Conservation (phyloP, 768 basidiomycete species). For the Suillus subalutaceus region DNA sequence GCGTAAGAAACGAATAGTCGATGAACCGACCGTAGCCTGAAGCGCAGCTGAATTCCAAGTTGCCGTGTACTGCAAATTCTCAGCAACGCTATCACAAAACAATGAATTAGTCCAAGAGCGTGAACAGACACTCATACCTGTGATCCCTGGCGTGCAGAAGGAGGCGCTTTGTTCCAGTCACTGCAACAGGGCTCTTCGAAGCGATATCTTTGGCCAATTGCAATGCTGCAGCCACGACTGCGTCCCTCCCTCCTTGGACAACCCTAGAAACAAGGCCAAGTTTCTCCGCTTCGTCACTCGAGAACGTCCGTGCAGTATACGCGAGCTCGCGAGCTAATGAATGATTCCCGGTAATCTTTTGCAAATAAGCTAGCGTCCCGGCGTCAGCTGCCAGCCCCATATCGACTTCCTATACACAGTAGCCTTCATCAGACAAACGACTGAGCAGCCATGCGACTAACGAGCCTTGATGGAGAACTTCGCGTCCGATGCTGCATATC, state of each 20-base stretch:
- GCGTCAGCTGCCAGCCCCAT: slow-evolving; percentile 88
- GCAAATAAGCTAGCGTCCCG: slow-evolving; percentile 81
- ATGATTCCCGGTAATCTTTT: slow-evolving; percentile 75
- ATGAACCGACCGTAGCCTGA: slow-evolving; percentile 46
- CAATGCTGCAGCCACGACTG: slow-evolving; percentile 70
- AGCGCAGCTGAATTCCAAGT: slow-evolving; percentile 59
- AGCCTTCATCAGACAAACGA: slow-evolving; percentile 8
- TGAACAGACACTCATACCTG: slow-evolving; percentile 45
- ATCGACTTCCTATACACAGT: slow-evolving; percentile 71
- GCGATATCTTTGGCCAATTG: slow-evolving; percentile 68
- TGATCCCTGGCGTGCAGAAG: slow-evolving; percentile 82
- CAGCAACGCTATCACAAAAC: slow-evolving; percentile 32
- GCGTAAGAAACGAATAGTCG: too few species aligned
- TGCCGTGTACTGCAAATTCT: slow-evolving; percentile 59
- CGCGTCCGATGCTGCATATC: slow-evolving; percentile 66
- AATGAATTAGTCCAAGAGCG: not conserved
- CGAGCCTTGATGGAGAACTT: slow-evolving; percentile 75
- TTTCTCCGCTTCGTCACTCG: slow-evolving; percentile 61
- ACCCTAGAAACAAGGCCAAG: slow-evolving; percentile 78
- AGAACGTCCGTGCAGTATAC: slow-evolving; percentile 74
- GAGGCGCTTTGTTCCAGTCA: slow-evolving; percentile 75
- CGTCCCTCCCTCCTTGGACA: slow-evolving; percentile 64
- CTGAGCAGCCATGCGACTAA: not conserved
- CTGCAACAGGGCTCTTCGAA: slow-evolving; percentile 78
- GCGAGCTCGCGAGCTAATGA: slow-evolving; percentile 76